Base-by-base conservation (phyloP, 345 rosid species). In the Syzygium jambos region DNA sequence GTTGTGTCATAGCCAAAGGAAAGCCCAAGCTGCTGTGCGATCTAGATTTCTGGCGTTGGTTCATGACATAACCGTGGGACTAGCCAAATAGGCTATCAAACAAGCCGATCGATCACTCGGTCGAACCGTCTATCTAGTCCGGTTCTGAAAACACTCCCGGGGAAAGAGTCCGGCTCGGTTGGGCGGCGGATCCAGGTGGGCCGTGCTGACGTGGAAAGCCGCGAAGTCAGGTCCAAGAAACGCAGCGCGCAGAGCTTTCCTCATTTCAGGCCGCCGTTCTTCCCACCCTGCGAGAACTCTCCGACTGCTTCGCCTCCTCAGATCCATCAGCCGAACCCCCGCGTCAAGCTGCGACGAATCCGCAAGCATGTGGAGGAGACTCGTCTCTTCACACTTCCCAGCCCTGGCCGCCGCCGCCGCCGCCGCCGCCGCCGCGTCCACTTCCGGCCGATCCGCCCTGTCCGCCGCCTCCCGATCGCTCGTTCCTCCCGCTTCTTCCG, bases 301-400 rank as follows among this genome's bases (percentile, higher is more conserved):
- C 80, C 49, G 49, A 73, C 21, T 73, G 38, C 80, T 38, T 41
- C 80, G 80, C 19, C 23, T 9, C 46, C 49, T 73, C 49, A 38
- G 80, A 73, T 38, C 82, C 49, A 11, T 34, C 27, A 11, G 49
- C 80, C 49, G 80, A 23, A 4, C 61, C 23, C 61, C 61, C 61
- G 12, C 61, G n/a, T 56, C 11, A 56, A 56, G 61, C 61, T 23
- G 10, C 61, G 61, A 56, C 61, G 61, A 73, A 34, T 73, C 49
- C 5, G 2, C 85, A 85, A 92, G 77, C 89, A 97, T 97, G 99
- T 97, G 98, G 99, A 94, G 96, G 92, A 92, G 96, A 91, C 85
- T 92, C 90, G 89, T 90, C 73, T 87, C 91, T 89, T 94, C 97
- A 57, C 93, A 93, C 51, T 93, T 97, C 90, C 96, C 92, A 94